These are phyloP conservation scores for Phylloporus sp. DNA, from an alignment of 768 basidiomycete genomes.

Conservation along the genomic window DNA sequence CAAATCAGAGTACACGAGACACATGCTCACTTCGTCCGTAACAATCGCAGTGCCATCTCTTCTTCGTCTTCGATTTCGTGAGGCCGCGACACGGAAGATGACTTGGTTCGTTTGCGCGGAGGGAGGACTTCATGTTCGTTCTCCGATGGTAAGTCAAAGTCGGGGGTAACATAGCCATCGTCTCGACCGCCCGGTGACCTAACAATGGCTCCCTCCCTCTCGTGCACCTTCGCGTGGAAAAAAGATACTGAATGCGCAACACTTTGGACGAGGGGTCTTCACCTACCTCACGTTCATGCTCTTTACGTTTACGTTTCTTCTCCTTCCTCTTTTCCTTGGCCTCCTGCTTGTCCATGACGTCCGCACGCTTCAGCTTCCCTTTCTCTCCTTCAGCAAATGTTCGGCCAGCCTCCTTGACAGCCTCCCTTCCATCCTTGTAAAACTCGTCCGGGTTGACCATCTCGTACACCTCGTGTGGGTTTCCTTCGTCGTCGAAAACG, in stretches of 20 bases:
- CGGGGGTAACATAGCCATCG: slow-evolving; percentile 69
- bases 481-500: slow-evolving; percentile 87
- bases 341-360: slow-evolving; percentile 73
- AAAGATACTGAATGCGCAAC: background rate
- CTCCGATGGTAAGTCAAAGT: slow-evolving; percentile 50
- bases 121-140: slow-evolving; percentile 35
- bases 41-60: slow-evolving; percentile 58
- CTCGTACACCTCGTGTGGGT: slow-evolving; percentile 77
- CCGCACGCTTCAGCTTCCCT: slow-evolving; percentile 62
- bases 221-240: slow-evolving; percentile 18
- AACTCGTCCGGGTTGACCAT: slow-evolving; percentile 71
- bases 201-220: slow-evolving; percentile 28
- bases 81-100: slow-evolving; percentile 12
- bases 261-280: background rate
- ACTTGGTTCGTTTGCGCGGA: slow-evolving; percentile 31
- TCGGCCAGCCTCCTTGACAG: slow-evolving; percentile 60
- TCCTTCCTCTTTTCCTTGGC: slow-evolving; percentile 86
- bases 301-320: slow-evolving; percentile 90
- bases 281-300: slow-evolving; percentile 49
- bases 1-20: background rate
- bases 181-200: slow-evolving; percentile 45
- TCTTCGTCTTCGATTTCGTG: slow-evolving; percentile 51
- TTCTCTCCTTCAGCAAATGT: slow-evolving; percentile 72
- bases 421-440: slow-evolving; percentile 60
- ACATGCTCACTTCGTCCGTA: slow-evolving; percentile 33